Base-by-base conservation (phyloP, 371 early-diverging fungal species). In the Saksenaea oblongispora region DNA sequence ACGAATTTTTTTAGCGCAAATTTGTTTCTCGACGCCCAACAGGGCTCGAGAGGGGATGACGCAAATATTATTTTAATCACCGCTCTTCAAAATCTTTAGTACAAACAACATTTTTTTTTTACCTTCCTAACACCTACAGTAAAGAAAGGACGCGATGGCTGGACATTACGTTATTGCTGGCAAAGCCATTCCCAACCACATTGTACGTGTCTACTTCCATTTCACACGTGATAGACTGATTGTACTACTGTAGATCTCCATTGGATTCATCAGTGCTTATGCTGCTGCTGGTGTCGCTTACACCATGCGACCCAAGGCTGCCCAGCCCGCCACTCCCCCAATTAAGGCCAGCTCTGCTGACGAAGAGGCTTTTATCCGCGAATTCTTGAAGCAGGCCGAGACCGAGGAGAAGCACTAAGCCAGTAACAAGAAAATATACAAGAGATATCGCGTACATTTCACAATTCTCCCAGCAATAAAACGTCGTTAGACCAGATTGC, bases 301-400 rank as follows among this genome's bases (percentile, higher is more conserved):
- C 58, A 60, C 68, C 51, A 60, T 79, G 70, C 84, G 84, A 75
- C 83, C 85, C 62, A 71, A 76, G 67, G 70, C 76, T 54, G 67
- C 74, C 60, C 73, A 76, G 58, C 66, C 78, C 55, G 69, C 81
- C 58, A 74, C 81, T 53, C 90, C 90, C 59, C 88, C 88, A 37
- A 88, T 89, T 73, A 85, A 85, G 69, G 86, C 90, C 47, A 71
- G 81, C 61, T 86, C 84, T 71, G 67, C 80, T 51, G 90, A 89
- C 18, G 90, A 89, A 64, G 84, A 84, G 69, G 79, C 79, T 54
- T 89, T 87, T 72, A 87, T 89, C 65, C 75, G 82, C 58, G 84
- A 89, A 69, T 89, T 88, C 85, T 76, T 89, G 55, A 78, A 82
- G 70, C 74, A 81, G 63, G 84, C 86, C 31, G 89, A 47, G 59